phyloP scores from a whole-genome alignment of 2,329 filamentous ascomycete genomes.

The Claviceps sp. region DNA sequence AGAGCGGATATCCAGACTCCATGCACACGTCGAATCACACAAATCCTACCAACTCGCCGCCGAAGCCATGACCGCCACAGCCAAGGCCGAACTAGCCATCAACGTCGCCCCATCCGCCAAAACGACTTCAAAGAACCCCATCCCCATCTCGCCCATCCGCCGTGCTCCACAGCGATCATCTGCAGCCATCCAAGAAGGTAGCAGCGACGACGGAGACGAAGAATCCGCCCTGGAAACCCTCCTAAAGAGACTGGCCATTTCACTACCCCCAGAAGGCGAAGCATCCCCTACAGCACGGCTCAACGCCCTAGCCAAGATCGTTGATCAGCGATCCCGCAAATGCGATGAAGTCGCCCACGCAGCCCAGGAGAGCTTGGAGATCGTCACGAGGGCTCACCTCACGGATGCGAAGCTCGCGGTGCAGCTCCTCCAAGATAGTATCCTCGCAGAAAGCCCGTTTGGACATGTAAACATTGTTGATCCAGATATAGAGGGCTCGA shows the following conservation, averaged over 20 bases:
- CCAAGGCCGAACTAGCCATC: slow-evolving; percentile 29
- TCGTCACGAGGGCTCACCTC: slow-evolving; percentile 25
- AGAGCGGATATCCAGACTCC: slow-evolving; percentile 30
- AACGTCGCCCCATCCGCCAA: slow-evolving; percentile 10
- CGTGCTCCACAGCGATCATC: slow-evolving; percentile 23
- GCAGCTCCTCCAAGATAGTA: slow-evolving; percentile 34
- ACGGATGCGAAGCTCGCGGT: slow-evolving; percentile 34
- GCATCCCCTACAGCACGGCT: slow-evolving; percentile 14
- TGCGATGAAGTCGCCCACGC: slow-evolving; percentile 28
- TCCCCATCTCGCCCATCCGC: slow-evolving; percentile 23
- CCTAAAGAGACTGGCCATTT: slow-evolving; percentile 33
- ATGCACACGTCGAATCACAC: slow-evolving; percentile 27
- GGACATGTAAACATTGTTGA: slow-evolving; percentile 36
- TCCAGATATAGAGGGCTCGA: slow-evolving; percentile 36
- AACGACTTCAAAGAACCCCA: slow-evolving; percentile 11
- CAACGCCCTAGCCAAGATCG: slow-evolving; percentile 20
- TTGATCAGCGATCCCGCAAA: slow-evolving; percentile 29
- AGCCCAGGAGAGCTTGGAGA: slow-evolving; percentile 39
- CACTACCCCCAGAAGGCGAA: slow-evolving; percentile 20
- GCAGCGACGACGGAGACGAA: slow-evolving; percentile 10
- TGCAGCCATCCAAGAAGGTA: slow-evolving; percentile 11
- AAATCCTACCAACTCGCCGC: slow-evolving; percentile 32
- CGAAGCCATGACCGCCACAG: slow-evolving; percentile 25
- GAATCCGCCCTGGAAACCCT: slow-evolving; percentile 32
- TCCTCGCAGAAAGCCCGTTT: slow-evolving; percentile 39